Conservation (phyloP, 2,329 filamentous ascomycete genomes). For the Pseudogymnoascus pannorum region DNA sequence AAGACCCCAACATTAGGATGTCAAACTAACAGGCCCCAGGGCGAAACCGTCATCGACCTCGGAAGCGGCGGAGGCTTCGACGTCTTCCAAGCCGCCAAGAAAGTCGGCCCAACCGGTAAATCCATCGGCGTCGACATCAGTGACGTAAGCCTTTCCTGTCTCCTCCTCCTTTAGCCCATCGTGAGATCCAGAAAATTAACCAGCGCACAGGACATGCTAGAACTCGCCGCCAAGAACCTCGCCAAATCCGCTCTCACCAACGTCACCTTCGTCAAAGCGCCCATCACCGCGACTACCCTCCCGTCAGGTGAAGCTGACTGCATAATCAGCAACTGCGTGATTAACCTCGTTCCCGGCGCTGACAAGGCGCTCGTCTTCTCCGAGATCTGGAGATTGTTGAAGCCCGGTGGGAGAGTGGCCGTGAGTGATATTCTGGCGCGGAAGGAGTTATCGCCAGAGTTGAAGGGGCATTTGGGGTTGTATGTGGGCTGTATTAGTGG, state of each 20-base stretch:
- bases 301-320: slow-evolving; percentile 39
- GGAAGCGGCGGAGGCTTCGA: slow-evolving; percentile 53
- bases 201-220: slow-evolving; percentile 45
- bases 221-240: slow-evolving; percentile 40
- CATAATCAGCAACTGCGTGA: slow-evolving; percentile 57
- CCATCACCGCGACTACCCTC: slow-evolving; percentile 45
- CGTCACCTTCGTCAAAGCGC: slow-evolving; percentile 42
- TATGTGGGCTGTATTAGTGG: slow-evolving; percentile 56
- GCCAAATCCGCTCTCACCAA: slow-evolving; percentile 35
- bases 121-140: slow-evolving; percentile 56
- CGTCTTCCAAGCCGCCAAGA: slow-evolving; percentile 45
- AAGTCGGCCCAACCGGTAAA: slow-evolving; percentile 40
- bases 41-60: slow-evolving; percentile 50
- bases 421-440: slow-evolving; percentile 52
- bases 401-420: slow-evolving; percentile 49
- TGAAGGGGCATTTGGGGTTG: slow-evolving; percentile 43
- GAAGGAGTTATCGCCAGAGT: slow-evolving; percentile 39
- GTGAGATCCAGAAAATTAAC: slow-evolving; percentile 7
- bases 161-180: background rate
- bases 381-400: slow-evolving; percentile 52
- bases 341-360: slow-evolving; percentile 47
- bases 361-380: slow-evolving; percentile 49
- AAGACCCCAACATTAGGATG: slow-evolving; percentile 37
- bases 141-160: slow-evolving; percentile 32
- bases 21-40: slow-evolving; percentile 28